Conservation (phyloP, 192 early-diverging fungal genomes). For the Oehlia diaphana region DNA sequence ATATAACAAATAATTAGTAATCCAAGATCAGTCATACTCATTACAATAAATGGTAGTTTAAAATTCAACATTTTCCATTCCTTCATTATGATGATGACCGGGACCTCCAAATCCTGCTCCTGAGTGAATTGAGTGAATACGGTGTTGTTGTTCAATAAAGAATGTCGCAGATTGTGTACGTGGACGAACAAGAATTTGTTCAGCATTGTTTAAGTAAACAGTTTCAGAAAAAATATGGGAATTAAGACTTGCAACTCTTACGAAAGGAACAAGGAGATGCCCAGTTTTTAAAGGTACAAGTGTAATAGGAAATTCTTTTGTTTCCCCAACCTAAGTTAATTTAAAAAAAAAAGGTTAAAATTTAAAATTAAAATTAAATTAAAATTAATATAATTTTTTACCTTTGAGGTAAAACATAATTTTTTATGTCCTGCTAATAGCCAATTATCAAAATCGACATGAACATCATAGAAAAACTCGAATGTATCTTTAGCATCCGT, state of each 20-base stretch:
- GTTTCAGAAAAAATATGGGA: conserved; percentile 49
- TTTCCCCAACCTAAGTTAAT: conserved; percentile 44
- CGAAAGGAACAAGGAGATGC: conserved; percentile 51
- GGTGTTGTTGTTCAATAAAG: conserved; percentile 59
- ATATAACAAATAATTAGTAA: no score
- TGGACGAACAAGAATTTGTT: conserved; percentile 59
- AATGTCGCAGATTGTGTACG: conserved; percentile 59
- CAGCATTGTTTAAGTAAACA: conserved; percentile 56
- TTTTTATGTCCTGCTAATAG: conserved; percentile 63
- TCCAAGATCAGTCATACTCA: no score
- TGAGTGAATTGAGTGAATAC: conserved; percentile 36
- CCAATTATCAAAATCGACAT: conserved; percentile 69
- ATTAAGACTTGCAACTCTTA: conserved; percentile 43
- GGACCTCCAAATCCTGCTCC: conserved; percentile 1
- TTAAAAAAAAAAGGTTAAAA: background rate
- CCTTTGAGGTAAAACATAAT: conserved; percentile 57
- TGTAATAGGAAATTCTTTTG: conserved; percentile 47
- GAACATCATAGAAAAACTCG: conserved; percentile 62
- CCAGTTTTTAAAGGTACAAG: conserved; percentile 64
- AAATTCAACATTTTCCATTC: background rate
- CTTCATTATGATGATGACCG: conserved; percentile 2
- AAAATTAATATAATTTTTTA: conserved; percentile 27
- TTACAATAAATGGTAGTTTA: background rate
- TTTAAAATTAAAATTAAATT: conserved; percentile 1
- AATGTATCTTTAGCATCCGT: conserved; percentile 34